Evolutionary conservation across 257 asterid species (phyloP).

Genomic region (Rubia yunnanensis): DNA sequence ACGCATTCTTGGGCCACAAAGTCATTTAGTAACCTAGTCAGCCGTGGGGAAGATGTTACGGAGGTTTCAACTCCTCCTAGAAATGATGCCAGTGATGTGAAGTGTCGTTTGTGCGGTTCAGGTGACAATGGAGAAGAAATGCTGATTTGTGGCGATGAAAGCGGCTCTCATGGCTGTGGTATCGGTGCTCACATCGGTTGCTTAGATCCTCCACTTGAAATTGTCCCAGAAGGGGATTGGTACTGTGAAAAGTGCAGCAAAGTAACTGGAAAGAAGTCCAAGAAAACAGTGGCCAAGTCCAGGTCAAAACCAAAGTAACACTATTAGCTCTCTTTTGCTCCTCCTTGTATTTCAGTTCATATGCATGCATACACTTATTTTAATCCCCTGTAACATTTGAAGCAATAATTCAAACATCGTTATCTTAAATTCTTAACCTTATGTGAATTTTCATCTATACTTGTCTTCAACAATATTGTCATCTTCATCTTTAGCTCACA

Average conservation of each 20-base stretch:
- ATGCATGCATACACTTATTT: background rate
- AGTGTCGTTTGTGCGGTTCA: constrained; percentile 45
- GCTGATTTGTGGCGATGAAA: constrained; percentile 69
- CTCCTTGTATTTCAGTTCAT: background rate
- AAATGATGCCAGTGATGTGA: constrained; percentile 22
- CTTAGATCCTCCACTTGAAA: constrained; percentile 64
- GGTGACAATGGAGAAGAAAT: constrained; percentile 59
- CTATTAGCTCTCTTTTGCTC: background rate
- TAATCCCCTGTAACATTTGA: background rate
- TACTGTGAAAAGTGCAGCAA: constrained; percentile 35
- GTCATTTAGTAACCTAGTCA: constrained; percentile 36
- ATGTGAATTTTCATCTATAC: background rate
- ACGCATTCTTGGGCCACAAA: constrained; percentile 73
- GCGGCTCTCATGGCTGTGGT: constrained; percentile 55
- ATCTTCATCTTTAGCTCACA: background rate
- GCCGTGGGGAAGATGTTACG: constrained; percentile 31
- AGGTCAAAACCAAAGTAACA: constrained; percentile 2
- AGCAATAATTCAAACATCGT: background rate
- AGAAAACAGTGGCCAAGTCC: constrained; percentile 1
- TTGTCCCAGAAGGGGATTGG: constrained; percentile 67
- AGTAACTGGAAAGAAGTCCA: background rate
- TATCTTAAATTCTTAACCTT: too few relatives aligned
- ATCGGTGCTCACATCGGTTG: constrained; percentile 54
- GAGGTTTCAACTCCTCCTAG: constrained; percentile 33
- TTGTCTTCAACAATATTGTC: background rate